Conservation (phyloP, 768 basidiomycete species). For the Suillus variegatus region DNA sequence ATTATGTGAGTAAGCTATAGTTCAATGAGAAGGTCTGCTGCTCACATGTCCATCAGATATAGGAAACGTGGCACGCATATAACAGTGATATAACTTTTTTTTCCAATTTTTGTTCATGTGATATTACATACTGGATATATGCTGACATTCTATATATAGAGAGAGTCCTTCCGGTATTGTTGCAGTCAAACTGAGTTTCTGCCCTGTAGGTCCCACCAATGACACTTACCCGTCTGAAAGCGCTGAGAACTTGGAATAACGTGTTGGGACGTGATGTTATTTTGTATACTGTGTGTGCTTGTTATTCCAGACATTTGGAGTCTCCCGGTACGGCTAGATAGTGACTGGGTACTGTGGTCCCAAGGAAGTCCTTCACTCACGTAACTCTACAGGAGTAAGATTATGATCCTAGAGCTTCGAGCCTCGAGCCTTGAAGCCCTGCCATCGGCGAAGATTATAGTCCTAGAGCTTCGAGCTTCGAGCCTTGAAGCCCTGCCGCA, state of each 20-base stretch:
- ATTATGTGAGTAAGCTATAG: slow-evolving; percentile 32
- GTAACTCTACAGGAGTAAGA: too few species aligned
- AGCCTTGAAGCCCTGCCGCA: too few species aligned
- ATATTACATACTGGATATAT: neutral
- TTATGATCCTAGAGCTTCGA: too few species aligned
- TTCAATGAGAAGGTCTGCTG: neutral
- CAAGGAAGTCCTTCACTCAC: too few species aligned
- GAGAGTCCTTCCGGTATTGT: neutral
- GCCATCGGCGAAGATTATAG: too few species aligned
- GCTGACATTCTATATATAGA: slow-evolving; percentile 7
- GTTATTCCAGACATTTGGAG: neutral
- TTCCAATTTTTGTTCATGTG: too few species aligned
- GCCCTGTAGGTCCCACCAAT: neutral
- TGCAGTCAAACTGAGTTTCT: neutral
- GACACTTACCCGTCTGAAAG: neutral
- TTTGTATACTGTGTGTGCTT: neutral
- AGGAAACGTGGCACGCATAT: slow-evolving; percentile 10
- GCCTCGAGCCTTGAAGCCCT: too few species aligned
- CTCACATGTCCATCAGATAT: slow-evolving; percentile 23
- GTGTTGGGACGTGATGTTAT: neutral
- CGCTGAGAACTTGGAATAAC: neutral
- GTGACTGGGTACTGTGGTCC: neutral
- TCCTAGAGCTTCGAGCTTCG: too few species aligned
- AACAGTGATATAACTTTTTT: slow-evolving; percentile 3
- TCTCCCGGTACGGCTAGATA: neutral